phyloP scores from a whole-genome alignment of 495 filamentous ascomycete genomes.

The Lentithecium fluviatile region DNA sequence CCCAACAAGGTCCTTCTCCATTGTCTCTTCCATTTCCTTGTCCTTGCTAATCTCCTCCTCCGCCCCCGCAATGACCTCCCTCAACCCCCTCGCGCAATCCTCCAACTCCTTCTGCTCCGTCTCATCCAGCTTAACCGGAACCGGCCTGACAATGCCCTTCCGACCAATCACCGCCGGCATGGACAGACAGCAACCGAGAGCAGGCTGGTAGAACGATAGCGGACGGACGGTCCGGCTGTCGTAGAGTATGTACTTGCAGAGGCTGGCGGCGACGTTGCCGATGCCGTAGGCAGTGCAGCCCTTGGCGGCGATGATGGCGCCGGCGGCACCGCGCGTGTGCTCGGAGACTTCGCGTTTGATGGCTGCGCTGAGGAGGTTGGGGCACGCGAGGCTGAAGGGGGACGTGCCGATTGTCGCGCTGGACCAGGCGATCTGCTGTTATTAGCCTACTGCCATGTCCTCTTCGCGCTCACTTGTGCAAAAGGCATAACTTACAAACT shows the following conservation, averaged over 20 bases:
- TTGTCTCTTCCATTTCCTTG: slow-evolving; percentile 14
- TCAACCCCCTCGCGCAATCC: slow-evolving; percentile 38
- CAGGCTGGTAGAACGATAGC: slow-evolving; percentile 43
- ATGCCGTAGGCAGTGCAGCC: slow-evolving; percentile 48
- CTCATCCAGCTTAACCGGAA: slow-evolving; percentile 37
- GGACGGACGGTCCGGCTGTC: slow-evolving; percentile 40
- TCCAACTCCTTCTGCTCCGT: slow-evolving; percentile 36
- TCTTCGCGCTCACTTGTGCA: background rate
- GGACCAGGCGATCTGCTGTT: slow-evolving; percentile 44
- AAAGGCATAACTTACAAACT: slow-evolving; percentile 38
- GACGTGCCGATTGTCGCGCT: slow-evolving; percentile 37
- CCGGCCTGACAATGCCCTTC: slow-evolving; percentile 37
- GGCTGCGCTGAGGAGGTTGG: background rate
- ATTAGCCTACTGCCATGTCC: background rate
- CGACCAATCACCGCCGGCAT: slow-evolving; percentile 43
- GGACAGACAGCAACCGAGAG: slow-evolving; percentile 44
- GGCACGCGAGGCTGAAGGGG: slow-evolving; percentile 38
- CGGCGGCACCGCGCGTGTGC: slow-evolving; percentile 39
- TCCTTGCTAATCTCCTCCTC: slow-evolving; percentile 21
- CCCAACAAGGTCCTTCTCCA: slow-evolving; percentile 3
- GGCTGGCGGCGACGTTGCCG: slow-evolving; percentile 40
- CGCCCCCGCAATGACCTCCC: slow-evolving; percentile 33
- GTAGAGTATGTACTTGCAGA: slow-evolving; percentile 45
- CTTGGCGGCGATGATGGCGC: slow-evolving; percentile 44
- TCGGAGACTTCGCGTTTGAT: slow-evolving; percentile 35